Base-by-base conservation (phyloP, 441 rosid genomes). In the Adansonia grandidieri region DNA sequence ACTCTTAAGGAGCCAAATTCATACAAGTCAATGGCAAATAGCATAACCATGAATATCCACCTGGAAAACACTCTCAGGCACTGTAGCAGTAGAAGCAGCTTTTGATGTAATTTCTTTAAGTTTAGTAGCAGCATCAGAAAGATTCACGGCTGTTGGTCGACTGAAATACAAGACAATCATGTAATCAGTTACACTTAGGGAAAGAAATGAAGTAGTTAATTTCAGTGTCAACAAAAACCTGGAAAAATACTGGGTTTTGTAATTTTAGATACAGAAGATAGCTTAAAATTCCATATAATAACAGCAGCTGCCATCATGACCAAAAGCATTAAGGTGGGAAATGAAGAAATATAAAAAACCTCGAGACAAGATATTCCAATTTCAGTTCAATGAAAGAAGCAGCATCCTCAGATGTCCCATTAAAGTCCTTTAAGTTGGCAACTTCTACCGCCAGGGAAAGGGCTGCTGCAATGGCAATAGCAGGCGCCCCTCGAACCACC, bases 401-500 rank as follows among this genome's bases (percentile, higher is more conserved):
- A 28, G 97, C 97, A n/a, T 92, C 93, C 28, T 20, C 22, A 71
- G 85, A 50, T 5, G 91, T 88, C 19, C 95, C 94, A 64, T 20
- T 83, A 50, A 88, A 91, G 79, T 73, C 85, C 78, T 79, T 76
- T 42, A 91, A 87, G 83, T 84, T 83, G 77, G 53, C 89, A 22
- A 91, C 97, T 84, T 96, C 97, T 6, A 94, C 97, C 0, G 98
- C 97, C 75, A 96, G 89, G 75, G 99, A 89, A 60, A 96, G 93
- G 1, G 97, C 96, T 3, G 97, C 98, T 3, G 99, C 90, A 69
- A 96, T 91, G 45, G 99, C 99, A 70, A 94, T 94, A 53, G 99
- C 99, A 64, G 99, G 99, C 53, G 98, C 99, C 77, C 98, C 99
- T 9, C 99, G 97, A 28, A 96, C 99, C 20, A 96, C 96, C 98